Conservation (phyloP, 352 stramenopile genomes). For the Pythium oligandrum region DNA sequence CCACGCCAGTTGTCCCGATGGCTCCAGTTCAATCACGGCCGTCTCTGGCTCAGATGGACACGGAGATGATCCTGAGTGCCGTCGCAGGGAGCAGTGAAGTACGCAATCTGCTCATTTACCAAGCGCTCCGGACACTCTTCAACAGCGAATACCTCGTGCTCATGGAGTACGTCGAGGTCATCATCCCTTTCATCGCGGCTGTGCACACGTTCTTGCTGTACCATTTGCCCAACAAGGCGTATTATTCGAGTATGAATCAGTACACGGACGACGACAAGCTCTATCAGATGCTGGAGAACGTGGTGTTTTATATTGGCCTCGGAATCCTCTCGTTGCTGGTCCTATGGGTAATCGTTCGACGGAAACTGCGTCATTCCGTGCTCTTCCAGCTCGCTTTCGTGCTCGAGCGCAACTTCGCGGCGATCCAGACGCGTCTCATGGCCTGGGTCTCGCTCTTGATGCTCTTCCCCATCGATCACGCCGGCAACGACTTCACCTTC, state of each 20-base stretch:
- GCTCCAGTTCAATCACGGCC: too few relatives aligned
- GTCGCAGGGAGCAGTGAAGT: background rate
- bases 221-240: slow-evolving; percentile 25
- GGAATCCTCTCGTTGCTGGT: slow-evolving; percentile 25
- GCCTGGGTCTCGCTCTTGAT: slow-evolving; percentile 25
- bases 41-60: too few relatives aligned
- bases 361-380: slow-evolving; percentile 19
- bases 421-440: slow-evolving; percentile 28
- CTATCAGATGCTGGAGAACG: slow-evolving; percentile 1
- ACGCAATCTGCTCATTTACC: slow-evolving; percentile 4
- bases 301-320: slow-evolving; percentile 17
- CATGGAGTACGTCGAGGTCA: slow-evolving; percentile 35
- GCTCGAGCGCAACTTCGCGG: slow-evolving; percentile 23
- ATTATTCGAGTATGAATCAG: slow-evolving; percentile 21
- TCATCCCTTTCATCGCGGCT: slow-evolving; percentile 24
- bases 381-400: slow-evolving; percentile 29
- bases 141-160: slow-evolving; percentile 29
- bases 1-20: too few relatives aligned
- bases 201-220: slow-evolving; percentile 26
- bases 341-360: slow-evolving; percentile 11
- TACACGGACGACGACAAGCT: slow-evolving; percentile 5
- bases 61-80: too few relatives aligned
- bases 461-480: slow-evolving; percentile 21
- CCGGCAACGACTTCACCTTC: slow-evolving; percentile 26
- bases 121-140: slow-evolving; percentile 13